These are phyloP conservation scores for Citrullus colocynthis DNA, from an alignment of 306 rosid genomes.

Conservation along the genomic window DNA sequence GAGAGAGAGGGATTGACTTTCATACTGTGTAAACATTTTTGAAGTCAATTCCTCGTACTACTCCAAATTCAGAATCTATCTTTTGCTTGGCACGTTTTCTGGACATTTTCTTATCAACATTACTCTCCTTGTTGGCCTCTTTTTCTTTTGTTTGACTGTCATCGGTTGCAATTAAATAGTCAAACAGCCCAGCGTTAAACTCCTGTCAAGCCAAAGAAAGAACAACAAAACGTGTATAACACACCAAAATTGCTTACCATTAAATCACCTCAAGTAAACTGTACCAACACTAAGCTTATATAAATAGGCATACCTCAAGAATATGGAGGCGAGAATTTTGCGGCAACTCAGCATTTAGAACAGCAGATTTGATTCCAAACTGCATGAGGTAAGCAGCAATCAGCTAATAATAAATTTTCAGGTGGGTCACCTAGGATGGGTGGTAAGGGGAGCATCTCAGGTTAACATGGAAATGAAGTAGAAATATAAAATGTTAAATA, in stretches of 20 bases:
- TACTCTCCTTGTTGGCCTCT: slow-evolving; percentile 39
- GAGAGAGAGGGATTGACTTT: not conserved
- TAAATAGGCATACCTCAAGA: slow-evolving; percentile 55
- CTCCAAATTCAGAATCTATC: slow-evolving; percentile 87
- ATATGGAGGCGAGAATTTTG: slow-evolving; percentile 97
- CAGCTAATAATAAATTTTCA: not conserved
- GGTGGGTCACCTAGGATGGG: not conserved
- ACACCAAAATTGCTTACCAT: not conserved
- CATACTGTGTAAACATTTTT: slow-evolving; percentile 89
- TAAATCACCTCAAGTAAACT: not conserved
- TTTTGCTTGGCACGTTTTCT: slow-evolving; percentile 39
- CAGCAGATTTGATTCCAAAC: slow-evolving; percentile 94
- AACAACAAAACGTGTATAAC: not conserved
- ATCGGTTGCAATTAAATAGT: slow-evolving; percentile 89
- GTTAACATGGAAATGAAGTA: not conserved
- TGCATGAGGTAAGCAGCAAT: slow-evolving; percentile 17
- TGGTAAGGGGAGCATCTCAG: not conserved
- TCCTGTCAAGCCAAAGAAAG: slow-evolving; percentile 41
- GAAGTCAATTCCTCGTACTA: slow-evolving; percentile 89
- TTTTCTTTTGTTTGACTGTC: slow-evolving; percentile 58
- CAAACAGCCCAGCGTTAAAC: slow-evolving; percentile 96
- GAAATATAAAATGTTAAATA: not conserved
- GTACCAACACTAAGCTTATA: slow-evolving; percentile 2
- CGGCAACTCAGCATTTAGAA: slow-evolving; percentile 91
- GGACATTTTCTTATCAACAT: slow-evolving; percentile 26